These are phyloP conservation scores for Sugiyamaella paludigena DNA, from an alignment of 1,139 yeast species.

Conservation along the genomic window DNA sequence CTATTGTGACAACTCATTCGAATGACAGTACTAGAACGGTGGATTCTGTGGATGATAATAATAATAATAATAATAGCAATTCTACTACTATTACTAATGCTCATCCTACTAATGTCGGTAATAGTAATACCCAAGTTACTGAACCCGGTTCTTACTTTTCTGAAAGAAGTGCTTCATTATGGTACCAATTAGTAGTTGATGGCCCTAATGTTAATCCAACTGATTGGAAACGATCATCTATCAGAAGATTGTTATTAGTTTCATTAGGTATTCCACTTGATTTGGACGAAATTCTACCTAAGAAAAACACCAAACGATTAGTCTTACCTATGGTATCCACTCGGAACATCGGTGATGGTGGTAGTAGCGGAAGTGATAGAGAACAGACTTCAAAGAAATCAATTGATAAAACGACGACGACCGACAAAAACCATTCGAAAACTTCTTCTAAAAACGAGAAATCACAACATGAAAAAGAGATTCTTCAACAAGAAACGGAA, in stretches of 20 bases:
- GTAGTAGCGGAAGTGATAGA: constrained; percentile 1
- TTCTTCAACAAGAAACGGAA: constrained; percentile 26
- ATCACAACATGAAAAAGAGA: constrained; percentile 9
- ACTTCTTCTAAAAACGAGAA: constrained; percentile 11
- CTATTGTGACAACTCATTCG: neutral
- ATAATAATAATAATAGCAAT: neutral
- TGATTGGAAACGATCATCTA: constrained; percentile 60
- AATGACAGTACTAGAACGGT: neutral
- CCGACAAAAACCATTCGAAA: neutral
- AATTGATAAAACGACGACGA: neutral
- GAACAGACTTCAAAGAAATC: neutral
- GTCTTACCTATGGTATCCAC: constrained; percentile 28
- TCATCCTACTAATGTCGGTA: neutral
- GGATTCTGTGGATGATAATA: neutral
- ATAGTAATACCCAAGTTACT: neutral
- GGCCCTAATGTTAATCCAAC: constrained; percentile 27
- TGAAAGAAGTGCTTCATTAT: constrained; percentile 35
- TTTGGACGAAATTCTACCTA: constrained; percentile 49
- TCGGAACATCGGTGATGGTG: neutral
- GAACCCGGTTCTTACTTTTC: constrained; percentile 27
- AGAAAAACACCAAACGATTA: constrained; percentile 33
- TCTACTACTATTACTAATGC: neutral
- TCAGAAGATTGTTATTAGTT: constrained; percentile 55
- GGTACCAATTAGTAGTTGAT: constrained; percentile 36
- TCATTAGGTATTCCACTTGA: constrained; percentile 60